Evolutionary conservation across 108 stramenopile species (phyloP), one percentile per base, ranked within the genome.

Genomic region (Aurantiochytrium sp.): DNA sequence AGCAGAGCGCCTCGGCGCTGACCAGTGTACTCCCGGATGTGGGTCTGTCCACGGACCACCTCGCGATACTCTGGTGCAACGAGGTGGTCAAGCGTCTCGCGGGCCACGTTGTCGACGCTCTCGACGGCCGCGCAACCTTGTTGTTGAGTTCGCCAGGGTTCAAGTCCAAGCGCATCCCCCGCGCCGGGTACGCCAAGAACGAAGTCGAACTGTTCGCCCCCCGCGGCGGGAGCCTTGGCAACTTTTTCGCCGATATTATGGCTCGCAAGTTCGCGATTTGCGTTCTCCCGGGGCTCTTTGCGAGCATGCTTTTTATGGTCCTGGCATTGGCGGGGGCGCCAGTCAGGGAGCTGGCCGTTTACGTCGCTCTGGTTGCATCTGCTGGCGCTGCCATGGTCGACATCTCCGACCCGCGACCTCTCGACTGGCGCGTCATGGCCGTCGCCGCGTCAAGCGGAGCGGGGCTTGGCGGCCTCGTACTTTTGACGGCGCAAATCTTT

Each of bases 31-130:
- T 81, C 39, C 39, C 39, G 45, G 73, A 48, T 24, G 45, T 81
- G 19, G 39, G 32, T 6, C 21, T 48, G 73, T 81, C 73, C n/a
- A 81, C 45, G 42, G 73, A 81, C 24, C 73, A 81, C 45, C 73
- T 81, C 24, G 39, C 73, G 17, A 48, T 81, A 12, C 73, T 81
- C 27, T 81, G 73, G 73, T 81, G 73, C 45, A 81, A 81, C 12
- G 73, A 81, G 73, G 24, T 81, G 12, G 45, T 81, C 19, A 48
- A 41, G 17, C 42, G 42, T 0, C 39, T 81, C 12, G 39, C 73
- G 45, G 24, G 32, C n/a, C 42, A 81, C 12, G 42, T 48, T 2
- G 73, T 81, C 2, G 42, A 81, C 19, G 45, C 45, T 48, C 45
- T 81, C 39, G 30, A 81, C 17, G 73, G 73, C 12, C 12, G 24